A percentile compares a stretch with the other conserved stretches of the same genome.
These are phyloP conservation scores for Chimonanthus praecox DNA, from an alignment of 164 flowering plant genomes.

Conservation along the genomic window DNA sequence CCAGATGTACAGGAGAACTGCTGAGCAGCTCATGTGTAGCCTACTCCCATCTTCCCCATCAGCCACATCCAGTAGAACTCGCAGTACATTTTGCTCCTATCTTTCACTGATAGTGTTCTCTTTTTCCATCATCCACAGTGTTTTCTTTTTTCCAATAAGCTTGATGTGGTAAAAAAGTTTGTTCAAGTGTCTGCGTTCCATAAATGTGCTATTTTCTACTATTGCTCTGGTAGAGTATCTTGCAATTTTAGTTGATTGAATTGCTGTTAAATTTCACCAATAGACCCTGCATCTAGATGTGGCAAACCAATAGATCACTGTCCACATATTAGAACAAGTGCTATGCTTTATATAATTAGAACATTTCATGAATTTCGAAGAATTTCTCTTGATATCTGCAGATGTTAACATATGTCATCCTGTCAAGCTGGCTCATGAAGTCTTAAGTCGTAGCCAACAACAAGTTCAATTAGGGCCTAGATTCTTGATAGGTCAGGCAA, in stretches of 20 bases:
- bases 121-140: background rate
- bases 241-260: background rate
- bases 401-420: background rate
- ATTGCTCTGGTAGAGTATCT: background rate
- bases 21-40: constrained; percentile 89
- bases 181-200: background rate
- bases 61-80: constrained; percentile 82
- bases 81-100: constrained; percentile 33
- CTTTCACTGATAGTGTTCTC: constrained; percentile 6
- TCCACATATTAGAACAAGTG: background rate
- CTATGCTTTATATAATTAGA: background rate
- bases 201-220: background rate
- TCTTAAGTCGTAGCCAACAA: too few relatives aligned
- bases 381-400: background rate
- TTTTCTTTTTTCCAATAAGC: background rate
- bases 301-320: background rate
- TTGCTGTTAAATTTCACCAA: background rate
- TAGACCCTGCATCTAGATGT: background rate
- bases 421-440: background rate
- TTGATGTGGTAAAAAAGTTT: too few relatives aligned
- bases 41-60: constrained; percentile 86
- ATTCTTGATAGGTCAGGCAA: too few relatives aligned
- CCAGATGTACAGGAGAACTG: constrained; percentile 63
- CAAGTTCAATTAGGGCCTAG: too few relatives aligned
- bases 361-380: background rate